Evolutionary conservation across 805 yeast species (phyloP), one percentile per base, ranked within the genome.

Genomic region (Yarrowia hollandica): DNA sequence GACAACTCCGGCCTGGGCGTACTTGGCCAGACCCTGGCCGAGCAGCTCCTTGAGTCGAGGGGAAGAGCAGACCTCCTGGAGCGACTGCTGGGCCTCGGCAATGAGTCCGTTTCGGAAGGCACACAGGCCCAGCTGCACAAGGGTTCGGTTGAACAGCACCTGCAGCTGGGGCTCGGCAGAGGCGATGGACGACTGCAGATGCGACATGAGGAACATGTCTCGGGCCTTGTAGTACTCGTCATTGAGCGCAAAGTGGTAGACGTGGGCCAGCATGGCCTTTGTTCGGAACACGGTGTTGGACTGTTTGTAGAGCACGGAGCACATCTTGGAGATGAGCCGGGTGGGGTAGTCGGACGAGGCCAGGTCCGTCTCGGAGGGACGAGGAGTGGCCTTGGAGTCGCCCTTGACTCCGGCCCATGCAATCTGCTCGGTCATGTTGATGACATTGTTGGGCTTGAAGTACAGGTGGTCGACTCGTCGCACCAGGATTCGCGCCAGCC

Each of bases 51-150:
- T 90, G 68, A 88, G 83, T 69, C 95, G 84, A 64, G 84, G 83
- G 38, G 95, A 84, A 60, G 90, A 85, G 63, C 92, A 89, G 68
- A 94, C 82, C 75, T 94, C 99, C 69, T 84, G 87, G 65, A 94
- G 79, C 55, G 86, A 80, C 76, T 88, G 94, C 74, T 89, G 95
- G 60, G 94, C 79, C 71, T 94, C 98, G 66, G 79, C 81, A 67
- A 91, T 83, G 65, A 87, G 79, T 19, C 98, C 97, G 56, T 82
- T 75, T 72, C 96, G 84, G 85, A 94, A 94, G 14, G 99, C 98
- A 72, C 95, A 84, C 65, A 94, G 81, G 61, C 99, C 99, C 64
- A 95, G 81, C 75, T 94, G 99, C 63, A 90, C 97, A 63, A 94
- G 81, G 15, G 96, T 90, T 73, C 99, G 82, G 80, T 94, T 94